A percentile compares a stretch with the other conserved stretches of the same genome.
phyloP scores from a whole-genome alignment of 202 grass and related monocot genomes.

The Carex arenaria region DNA sequence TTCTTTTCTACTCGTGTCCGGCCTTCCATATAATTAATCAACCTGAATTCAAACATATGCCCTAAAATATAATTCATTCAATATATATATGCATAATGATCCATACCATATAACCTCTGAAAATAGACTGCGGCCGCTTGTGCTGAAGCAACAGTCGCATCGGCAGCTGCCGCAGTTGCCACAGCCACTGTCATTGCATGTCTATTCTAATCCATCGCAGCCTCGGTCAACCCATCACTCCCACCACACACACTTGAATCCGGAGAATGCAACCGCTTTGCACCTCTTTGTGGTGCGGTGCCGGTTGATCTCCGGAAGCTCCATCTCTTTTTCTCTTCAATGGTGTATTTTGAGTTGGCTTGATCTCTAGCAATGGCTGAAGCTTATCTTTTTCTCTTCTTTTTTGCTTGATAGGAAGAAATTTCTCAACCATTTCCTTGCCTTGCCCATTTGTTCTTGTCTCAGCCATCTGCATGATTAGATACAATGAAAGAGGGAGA shows the following conservation, averaged over 20 bases:
- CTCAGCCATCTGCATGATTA: no score
- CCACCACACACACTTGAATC: background rate
- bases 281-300: background rate
- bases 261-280: background rate
- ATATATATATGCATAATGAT: background rate
- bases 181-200: conserved; percentile 42
- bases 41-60: background rate
- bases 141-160: conserved; percentile 49
- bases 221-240: background rate
- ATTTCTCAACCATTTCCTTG: conserved; percentile 55
- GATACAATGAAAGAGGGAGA: no score
- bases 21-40: background rate
- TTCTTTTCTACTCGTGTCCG: background rate
- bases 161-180: conserved; percentile 49
- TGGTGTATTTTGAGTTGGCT: background rate
- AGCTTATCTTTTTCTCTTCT: conserved; percentile 35
- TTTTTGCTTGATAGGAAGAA: conserved; percentile 32
- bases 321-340: conserved; percentile 48
- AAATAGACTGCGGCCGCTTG: conserved; percentile 62
- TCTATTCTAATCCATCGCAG: conserved; percentile 41
- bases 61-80: background rate
- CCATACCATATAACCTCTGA: conserved; percentile 80
- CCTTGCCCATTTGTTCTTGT: conserved; percentile 45
- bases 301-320: conserved; percentile 44
- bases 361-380: conserved; percentile 7